Evolutionary conservation across 331 rosid species (phyloP), one percentile per base, ranked within the genome.

Genomic region (Acacia concinna): DNA sequence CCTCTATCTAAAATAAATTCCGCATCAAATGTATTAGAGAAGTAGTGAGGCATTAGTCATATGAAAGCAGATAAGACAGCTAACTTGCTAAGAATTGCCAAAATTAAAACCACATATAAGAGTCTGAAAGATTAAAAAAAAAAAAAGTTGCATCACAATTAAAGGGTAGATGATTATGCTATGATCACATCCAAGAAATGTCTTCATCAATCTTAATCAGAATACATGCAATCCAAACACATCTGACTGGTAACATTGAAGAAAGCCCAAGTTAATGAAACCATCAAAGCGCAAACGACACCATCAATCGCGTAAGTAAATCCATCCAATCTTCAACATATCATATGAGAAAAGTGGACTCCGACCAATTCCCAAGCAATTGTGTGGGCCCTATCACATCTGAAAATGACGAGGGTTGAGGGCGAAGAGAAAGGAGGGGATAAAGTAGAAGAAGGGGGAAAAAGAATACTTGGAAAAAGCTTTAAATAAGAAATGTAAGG

Each of bases 1-100:
- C 62, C 62, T 68, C 85, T 80, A 31, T 82, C 91, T 80, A 64
- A 63, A 77, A 66, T 23, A 3, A 65, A 37, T 64, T 14, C 30
- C 47, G 60, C 30, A 25, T 30, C 30, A 41, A 43, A 38, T 3
- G 57, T 68, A 69, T 63, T 56, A 17, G 78, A 56, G 54, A 32
- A 70, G 41, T 64, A 59, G 23, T 30, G 62, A 34, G 34, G 52
- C 8, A 68, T 52, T 59, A 68, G 32, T 9, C 37, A 31, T 25
- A 41, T 41, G 54, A 23, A 13, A 18, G 40, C 15, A 57, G 31
- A 51, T 32, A 68, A 41, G 32, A 70, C 2, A 5, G 35, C 6
- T 56, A 49, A 54, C 74, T 38, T 25, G 9, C 32, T 2, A 69
- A 43, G 14, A 69, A 69, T 43, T 69, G 4, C 54, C 56, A 68